These are phyloP conservation scores for Beta macrorhiza DNA, from an alignment of 179 eudicot genomes.

Conservation along the genomic window DNA sequence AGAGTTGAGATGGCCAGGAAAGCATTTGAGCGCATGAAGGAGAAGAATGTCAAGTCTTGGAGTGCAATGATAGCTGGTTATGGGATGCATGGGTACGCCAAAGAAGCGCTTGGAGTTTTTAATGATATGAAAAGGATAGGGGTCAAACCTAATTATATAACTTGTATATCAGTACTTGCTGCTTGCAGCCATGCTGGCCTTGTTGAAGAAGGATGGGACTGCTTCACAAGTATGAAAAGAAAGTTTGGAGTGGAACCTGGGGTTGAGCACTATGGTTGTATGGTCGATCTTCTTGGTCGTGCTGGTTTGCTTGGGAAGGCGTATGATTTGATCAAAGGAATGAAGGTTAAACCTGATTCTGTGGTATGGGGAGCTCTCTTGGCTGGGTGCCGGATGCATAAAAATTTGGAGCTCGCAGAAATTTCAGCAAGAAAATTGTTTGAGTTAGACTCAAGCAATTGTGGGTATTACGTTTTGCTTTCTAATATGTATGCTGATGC, in stretches of 20 bases:
- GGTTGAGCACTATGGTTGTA: slow-evolving; percentile 71
- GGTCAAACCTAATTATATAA: slow-evolving; percentile 57
- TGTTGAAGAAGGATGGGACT: slow-evolving; percentile 63
- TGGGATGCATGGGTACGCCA: slow-evolving; percentile 67
- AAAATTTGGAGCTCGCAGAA: slow-evolving; percentile 70
- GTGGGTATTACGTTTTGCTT: slow-evolving; percentile 70
- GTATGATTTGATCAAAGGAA: slow-evolving; percentile 50
- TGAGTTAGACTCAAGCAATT: slow-evolving; percentile 55
- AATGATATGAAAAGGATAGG: slow-evolving; percentile 51
- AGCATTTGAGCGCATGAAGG: slow-evolving; percentile 59
- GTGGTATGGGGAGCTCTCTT: slow-evolving; percentile 76
- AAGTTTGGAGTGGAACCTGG: slow-evolving; percentile 49
- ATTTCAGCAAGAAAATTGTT: slow-evolving; percentile 59
- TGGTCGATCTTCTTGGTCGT: slow-evolving; percentile 73
- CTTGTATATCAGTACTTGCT: slow-evolving; percentile 65
- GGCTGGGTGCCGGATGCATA: slow-evolving; percentile 66
- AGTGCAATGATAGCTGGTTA: slow-evolving; percentile 64
- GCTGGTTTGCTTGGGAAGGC: slow-evolving; percentile 58
- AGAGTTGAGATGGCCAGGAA: slow-evolving; percentile 54
- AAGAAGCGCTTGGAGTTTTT: slow-evolving; percentile 59
- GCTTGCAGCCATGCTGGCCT: slow-evolving; percentile 83
- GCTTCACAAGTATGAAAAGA: slow-evolving; percentile 51
- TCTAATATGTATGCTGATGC: slow-evolving; percentile 81
- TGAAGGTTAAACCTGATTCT: slow-evolving; percentile 62
- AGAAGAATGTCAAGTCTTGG: slow-evolving; percentile 64